Conservation (phyloP, 2,329 filamentous ascomycete genomes). For the Byssochlamys sp. region DNA sequence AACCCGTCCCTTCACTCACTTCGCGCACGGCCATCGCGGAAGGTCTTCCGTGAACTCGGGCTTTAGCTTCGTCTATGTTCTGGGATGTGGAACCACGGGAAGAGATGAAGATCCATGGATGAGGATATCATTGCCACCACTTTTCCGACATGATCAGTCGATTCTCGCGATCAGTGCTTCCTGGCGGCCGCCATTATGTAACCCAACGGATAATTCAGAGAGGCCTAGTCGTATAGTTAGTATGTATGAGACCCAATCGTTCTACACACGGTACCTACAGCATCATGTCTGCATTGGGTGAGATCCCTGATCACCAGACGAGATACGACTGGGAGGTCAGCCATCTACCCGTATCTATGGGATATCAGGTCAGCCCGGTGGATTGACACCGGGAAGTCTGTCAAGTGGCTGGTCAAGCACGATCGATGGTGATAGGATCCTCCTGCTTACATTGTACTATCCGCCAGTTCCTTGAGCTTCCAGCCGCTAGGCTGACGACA, state of each 20-base stretch:
- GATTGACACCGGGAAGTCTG: neutral
- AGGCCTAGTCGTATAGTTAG: neutral
- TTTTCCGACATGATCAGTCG: neutral
- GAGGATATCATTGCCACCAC: neutral
- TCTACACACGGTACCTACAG: neutral
- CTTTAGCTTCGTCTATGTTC: neutral
- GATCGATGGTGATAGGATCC: neutral
- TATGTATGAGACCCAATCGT: neutral
- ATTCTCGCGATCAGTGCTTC: neutral
- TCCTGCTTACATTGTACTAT: neutral
- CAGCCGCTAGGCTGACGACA: neutral
- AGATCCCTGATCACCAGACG: neutral
- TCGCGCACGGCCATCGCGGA: neutral
- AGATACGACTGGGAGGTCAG: neutral
- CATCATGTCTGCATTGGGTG: neutral
- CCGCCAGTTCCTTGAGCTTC: neutral
- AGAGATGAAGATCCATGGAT: slow-evolving; percentile 2
- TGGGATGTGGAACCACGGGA: slow-evolving; percentile 2
- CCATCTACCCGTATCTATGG: neutral
- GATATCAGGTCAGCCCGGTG: neutral
- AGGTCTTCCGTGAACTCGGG: neutral
- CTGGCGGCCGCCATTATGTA: neutral
- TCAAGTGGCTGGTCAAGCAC: neutral
- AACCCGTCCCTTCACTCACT: neutral
- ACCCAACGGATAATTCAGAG: neutral